Conservation (phyloP, 2,329 filamentous ascomycete species). For the Lachnellula occidentalis region DNA sequence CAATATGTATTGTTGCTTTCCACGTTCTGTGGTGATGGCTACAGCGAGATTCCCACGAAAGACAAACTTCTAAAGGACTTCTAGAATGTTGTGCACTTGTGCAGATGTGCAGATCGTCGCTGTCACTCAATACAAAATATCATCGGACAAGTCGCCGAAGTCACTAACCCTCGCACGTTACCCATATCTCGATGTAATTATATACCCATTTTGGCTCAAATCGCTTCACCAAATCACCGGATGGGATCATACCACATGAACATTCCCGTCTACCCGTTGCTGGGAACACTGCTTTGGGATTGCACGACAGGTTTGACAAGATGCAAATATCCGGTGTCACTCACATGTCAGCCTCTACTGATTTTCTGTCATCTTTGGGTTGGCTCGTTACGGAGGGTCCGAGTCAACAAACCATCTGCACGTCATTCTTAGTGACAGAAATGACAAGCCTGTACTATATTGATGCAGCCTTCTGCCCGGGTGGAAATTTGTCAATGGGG, state of each 20-base stretch:
- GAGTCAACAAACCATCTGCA: background rate
- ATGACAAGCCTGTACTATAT: background rate
- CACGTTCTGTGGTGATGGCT: background rate
- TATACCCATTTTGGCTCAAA: background rate
- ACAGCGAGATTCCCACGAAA: background rate
- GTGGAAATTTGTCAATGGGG: no score
- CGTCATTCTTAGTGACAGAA: background rate
- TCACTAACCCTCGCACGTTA: background rate
- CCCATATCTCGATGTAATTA: background rate
- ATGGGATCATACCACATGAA: background rate
- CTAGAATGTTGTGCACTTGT: background rate
- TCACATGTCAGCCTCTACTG: background rate
- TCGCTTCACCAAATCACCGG: background rate
- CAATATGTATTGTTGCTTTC: background rate
- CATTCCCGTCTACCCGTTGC: background rate
- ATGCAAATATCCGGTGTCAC: background rate
- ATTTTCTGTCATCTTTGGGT: background rate
- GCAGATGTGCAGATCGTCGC: background rate
- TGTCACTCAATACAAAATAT: background rate
- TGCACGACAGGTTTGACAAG: background rate
- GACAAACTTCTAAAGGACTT: background rate
- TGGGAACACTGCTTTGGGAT: background rate
- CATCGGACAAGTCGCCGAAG: background rate
- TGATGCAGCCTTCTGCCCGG: background rate
- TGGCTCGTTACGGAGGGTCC: background rate